Evolutionary conservation across 129 eudicot genomes (phyloP).

Genomic region (Artemisia tridentata): DNA sequence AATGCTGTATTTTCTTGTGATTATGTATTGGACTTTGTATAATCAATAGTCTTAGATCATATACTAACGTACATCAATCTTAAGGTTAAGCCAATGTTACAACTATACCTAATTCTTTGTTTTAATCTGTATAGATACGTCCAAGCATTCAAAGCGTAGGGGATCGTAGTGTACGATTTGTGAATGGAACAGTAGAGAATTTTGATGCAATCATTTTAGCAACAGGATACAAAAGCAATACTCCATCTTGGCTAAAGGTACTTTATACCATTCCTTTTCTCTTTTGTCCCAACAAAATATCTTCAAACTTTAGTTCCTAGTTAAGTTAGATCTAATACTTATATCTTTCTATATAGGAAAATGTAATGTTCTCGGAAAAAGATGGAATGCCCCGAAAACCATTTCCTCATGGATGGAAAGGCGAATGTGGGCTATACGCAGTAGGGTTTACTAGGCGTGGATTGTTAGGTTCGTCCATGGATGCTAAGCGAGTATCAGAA

Average conservation of each 20-base stretch:
- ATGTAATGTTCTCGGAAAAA: conserved; percentile 79
- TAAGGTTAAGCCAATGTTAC: no score
- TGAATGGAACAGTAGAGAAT: conserved; percentile 62
- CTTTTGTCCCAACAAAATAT: conserved; percentile 1
- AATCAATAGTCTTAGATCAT: background rate
- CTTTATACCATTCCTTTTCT: conserved; percentile 5
- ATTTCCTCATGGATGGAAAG: conserved; percentile 98
- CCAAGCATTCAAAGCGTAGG: conserved; percentile 58
- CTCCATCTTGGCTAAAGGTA: conserved; percentile 98
- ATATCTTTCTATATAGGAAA: conserved; percentile 44
- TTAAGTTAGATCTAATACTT: background rate
- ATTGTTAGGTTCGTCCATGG: conserved; percentile 89
- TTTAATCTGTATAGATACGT: conserved; percentile 47
- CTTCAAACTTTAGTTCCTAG: background rate
- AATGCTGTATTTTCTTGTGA: no score
- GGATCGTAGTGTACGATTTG: conserved; percentile 58
- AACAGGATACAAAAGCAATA: conserved; percentile 98
- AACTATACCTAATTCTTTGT: background rate
- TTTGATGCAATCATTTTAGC: conserved; percentile 94
- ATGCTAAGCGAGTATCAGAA: conserved; percentile 74
- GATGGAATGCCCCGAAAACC: conserved; percentile 89
- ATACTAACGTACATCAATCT: no score
- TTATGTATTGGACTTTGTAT: background rate
- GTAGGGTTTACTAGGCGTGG: conserved; percentile 98
- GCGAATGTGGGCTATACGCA: conserved; percentile 76